Evolutionary conservation across 805 yeast species (phyloP).

Genomic region (Candida pseudofarinosa): DNA sequence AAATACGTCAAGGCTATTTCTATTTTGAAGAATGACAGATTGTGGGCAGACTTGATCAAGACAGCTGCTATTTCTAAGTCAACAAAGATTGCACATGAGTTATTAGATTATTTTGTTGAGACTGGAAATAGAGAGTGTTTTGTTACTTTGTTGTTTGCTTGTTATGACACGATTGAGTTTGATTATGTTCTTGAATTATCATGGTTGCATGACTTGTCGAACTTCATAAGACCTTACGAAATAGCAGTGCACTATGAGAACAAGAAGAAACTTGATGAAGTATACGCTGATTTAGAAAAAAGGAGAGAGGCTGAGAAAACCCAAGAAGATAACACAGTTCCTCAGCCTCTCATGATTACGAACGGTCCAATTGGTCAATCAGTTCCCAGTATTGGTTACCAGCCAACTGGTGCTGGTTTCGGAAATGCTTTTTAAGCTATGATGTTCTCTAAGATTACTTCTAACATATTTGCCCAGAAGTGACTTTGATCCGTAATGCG

Average conservation of each 20-base stretch:
- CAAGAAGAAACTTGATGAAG: slow-evolving; percentile 56
- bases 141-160: slow-evolving; percentile 81
- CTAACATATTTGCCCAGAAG: background rate
- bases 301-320: slow-evolving; percentile 57
- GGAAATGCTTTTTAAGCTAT: slow-evolving; percentile 43
- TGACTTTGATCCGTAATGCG: too few relatives aligned
- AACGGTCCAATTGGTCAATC: slow-evolving; percentile 50
- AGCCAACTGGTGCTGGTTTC: slow-evolving; percentile 70
- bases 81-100: slow-evolving; percentile 80
- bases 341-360: slow-evolving; percentile 77
- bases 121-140: slow-evolving; percentile 95
- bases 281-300: slow-evolving; percentile 65
- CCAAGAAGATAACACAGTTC: slow-evolving; percentile 43
- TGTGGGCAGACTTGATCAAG: slow-evolving; percentile 92
- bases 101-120: slow-evolving; percentile 88
- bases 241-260: slow-evolving; percentile 83
- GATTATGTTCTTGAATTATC: slow-evolving; percentile 86
- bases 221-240: slow-evolving; percentile 88
- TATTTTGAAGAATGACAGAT: slow-evolving; percentile 82
- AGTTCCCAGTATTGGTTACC: slow-evolving; percentile 52
- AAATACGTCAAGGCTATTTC: slow-evolving; percentile 88
- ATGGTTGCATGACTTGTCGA: slow-evolving; percentile 83
- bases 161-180: slow-evolving; percentile 72
- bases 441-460: background rate
- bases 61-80: slow-evolving; percentile 84